Conservation (phyloP, 179 eudicot genomes). For the Camellia oleifera region DNA sequence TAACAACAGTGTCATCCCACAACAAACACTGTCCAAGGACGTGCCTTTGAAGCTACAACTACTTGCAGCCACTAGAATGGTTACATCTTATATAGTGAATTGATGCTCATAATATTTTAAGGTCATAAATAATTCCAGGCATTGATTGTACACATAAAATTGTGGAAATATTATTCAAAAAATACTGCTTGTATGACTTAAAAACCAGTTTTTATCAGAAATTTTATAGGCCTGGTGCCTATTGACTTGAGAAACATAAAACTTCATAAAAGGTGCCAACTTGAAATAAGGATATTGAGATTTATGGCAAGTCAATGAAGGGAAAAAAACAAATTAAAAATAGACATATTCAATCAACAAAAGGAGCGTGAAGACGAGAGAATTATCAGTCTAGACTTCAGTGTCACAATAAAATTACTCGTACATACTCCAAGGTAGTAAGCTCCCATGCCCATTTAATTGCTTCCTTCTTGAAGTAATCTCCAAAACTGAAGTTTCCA, state of each 20-base stretch:
- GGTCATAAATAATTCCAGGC: not conserved
- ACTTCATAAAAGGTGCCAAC: not conserved
- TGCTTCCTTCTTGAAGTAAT: conserved; percentile 95
- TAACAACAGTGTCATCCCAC: not conserved
- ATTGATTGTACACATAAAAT: not conserved
- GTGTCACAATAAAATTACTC: not conserved
- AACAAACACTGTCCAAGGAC: not conserved
- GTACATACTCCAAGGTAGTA: conserved; percentile 71
- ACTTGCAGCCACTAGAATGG: not conserved
- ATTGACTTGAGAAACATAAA: not conserved
- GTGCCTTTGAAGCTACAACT: not conserved
- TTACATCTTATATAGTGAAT: not conserved
- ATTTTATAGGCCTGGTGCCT: not conserved
- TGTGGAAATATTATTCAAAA: not conserved
- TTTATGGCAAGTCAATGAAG: not conserved
- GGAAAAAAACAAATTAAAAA: not conserved
- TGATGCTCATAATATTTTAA: not conserved
- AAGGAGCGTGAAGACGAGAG: not conserved
- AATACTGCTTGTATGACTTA: not conserved
- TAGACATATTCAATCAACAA: not conserved
- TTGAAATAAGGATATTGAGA: not conserved
- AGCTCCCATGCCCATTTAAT: conserved; percentile 99
- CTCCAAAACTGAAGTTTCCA: conserved; percentile 97
- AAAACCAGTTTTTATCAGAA: not conserved
- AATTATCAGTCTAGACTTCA: conserved; percentile 1